A percentile compares a stretch with the other conserved stretches of the same genome.
These are phyloP conservation scores for Puccinia triticina DNA, from an alignment of 1,284 basidiomycete genomes.

Conservation along the genomic window DNA sequence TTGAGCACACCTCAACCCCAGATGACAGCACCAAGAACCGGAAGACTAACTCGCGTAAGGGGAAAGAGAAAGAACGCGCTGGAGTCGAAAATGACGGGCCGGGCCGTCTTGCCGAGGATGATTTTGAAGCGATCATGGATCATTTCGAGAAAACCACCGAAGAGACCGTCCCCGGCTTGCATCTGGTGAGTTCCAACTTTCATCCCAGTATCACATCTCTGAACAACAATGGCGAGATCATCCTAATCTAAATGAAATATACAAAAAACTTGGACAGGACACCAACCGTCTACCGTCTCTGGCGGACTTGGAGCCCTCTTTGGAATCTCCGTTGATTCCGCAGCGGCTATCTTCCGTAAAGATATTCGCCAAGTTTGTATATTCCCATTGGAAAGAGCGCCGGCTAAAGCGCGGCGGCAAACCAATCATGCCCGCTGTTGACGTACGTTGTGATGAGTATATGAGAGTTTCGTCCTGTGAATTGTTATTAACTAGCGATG, in stretches of 20 bases:
- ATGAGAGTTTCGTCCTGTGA: constrained; percentile 44
- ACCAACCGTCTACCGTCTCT: constrained; percentile 70
- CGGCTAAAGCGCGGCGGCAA: constrained; percentile 74
- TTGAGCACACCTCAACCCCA: constrained; percentile 69
- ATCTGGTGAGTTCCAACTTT: constrained; percentile 70
- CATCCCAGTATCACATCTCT: neutral
- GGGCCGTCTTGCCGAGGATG: constrained; percentile 75
- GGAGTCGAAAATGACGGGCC: constrained; percentile 61
- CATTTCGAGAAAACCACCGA: constrained; percentile 88
- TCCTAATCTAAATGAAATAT: too few species aligned
- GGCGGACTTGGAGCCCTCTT: constrained; percentile 71
- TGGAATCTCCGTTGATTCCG: constrained; percentile 27
- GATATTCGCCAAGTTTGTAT: constrained; percentile 69
- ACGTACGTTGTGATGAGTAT: constrained; percentile 66
- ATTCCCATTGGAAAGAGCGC: constrained; percentile 80
- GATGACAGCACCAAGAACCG: constrained; percentile 65
- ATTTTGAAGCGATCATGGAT: constrained; percentile 94
- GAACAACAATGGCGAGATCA: too few species aligned
- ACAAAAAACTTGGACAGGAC: constrained; percentile 64
- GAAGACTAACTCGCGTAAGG: constrained; percentile 68
- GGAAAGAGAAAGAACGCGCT: constrained; percentile 63
- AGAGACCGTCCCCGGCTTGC: constrained; percentile 84
- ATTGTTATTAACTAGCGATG: constrained; percentile 56
- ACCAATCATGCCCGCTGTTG: constrained; percentile 75
- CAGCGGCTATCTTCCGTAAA: constrained; percentile 53